Base-by-base conservation (phyloP, 371 early-diverging fungal species). In the Rhizomucor miehei region DNA sequence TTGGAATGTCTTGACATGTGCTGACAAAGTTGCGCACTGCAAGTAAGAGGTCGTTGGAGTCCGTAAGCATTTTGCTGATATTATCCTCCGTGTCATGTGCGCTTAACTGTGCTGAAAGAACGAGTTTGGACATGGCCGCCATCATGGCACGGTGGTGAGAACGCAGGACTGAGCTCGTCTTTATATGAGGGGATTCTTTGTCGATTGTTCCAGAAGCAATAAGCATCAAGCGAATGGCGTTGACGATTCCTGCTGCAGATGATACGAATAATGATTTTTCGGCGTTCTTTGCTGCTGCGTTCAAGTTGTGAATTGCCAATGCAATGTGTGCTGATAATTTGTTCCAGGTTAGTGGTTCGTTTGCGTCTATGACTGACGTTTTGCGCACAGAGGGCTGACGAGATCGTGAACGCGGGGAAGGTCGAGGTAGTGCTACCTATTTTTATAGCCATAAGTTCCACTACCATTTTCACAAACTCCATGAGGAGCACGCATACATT, bases 171-270 rank as follows among this genome's bases (percentile, higher is more conserved):
- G 75, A 65, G 60, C 89, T 84, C 16, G 78, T 69, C 35, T 82
- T 79, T 57, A 90, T 78, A 49, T 81, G 62, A 4, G 79, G 63
- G 0, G 87, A 74, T 34, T 90, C 89, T 51, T 82, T 82, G 16
- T 84, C 85, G 11, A 88, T 77, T 1, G 90, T 87, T 10, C 89
- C 89, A 12, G 90, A 86, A 16, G 93, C 79, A 16, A 85, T 78
- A 44, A 97, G 77, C 89, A 97, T 88, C 48, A 83, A 81, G 20
- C 92, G 86, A 48, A 94, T 86, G 13, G 92, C 82, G 35, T 88
- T 80, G 6, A 93, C 89, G 17, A 94, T 79, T 17, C 62, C 60
- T 2, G 75, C 64, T 38, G 84, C 60, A 41, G 77, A 75, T 20
- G 71, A 55, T 21, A 89, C 61, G 61, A 80, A 89, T 21, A 56